Evolutionary conservation across 108 stramenopile genomes (phyloP).

Genomic region (Fragilariopsis cylindrus): DNA sequence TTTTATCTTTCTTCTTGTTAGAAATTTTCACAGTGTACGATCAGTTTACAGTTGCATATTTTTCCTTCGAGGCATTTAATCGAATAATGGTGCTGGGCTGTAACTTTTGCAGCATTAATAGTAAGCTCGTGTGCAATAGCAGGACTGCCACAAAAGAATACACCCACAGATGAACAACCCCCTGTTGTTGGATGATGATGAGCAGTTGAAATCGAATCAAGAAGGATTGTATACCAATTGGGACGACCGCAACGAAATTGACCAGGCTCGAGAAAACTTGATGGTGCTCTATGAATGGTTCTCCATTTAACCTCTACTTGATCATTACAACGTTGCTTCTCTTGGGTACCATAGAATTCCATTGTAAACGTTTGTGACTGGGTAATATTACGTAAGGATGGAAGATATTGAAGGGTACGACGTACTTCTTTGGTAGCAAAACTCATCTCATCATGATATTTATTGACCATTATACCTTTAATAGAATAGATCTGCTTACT

Average conservation of each 20-base stretch:
- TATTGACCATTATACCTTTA: conserved; percentile 13
- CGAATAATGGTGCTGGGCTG: conserved; percentile 22
- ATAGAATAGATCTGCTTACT: conserved; percentile 11
- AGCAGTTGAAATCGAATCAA: conserved; percentile 2
- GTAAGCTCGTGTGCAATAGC: conserved; percentile 21
- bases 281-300: too few species aligned
- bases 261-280: too few species aligned
- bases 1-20: background rate
- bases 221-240: conserved; percentile 11
- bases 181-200: conserved; percentile 9
- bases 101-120: conserved; percentile 9
- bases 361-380: background rate
- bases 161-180: conserved; percentile 11
- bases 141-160: conserved; percentile 27
- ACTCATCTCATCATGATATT: conserved; percentile 12
- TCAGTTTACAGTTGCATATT: conserved; percentile 12
- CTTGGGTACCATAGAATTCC: conserved; percentile 19
- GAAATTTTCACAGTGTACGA: conserved; percentile 30
- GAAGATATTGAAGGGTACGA: background rate
- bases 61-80: conserved; percentile 1
- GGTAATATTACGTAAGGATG: background rate
- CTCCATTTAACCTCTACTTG: background rate
- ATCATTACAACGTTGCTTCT: background rate
- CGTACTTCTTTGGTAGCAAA: conserved; percentile 12
- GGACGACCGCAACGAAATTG: conserved; percentile 6